Conservation (phyloP, 2,329 filamentous ascomycete genomes). For the Nigrospora oryzae region DNA sequence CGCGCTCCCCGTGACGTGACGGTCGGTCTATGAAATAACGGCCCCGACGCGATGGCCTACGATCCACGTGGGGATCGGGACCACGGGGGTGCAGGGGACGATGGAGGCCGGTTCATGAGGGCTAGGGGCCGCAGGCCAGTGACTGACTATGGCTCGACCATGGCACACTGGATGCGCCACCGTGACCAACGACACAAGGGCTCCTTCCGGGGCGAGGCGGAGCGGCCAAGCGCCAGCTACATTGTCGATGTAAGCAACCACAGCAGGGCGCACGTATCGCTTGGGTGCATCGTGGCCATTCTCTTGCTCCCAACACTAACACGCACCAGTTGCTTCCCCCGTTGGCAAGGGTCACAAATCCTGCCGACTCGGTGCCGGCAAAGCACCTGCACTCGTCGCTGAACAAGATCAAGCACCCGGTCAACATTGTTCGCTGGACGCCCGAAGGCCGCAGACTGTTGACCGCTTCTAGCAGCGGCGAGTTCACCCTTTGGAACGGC, state of each 20-base stretch:
- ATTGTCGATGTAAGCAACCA: slow-evolving; percentile 65
- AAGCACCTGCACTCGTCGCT: slow-evolving; percentile 96
- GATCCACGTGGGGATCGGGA: slow-evolving; percentile 44
- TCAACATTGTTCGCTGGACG: slow-evolving; percentile 96
- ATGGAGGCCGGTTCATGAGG: slow-evolving; percentile 35
- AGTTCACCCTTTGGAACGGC: slow-evolving; percentile 98
- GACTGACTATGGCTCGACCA: slow-evolving; percentile 85
- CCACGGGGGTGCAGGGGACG: slow-evolving; percentile 26
- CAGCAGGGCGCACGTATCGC: no score
- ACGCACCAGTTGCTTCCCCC: slow-evolving; percentile 72
- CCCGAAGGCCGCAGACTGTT: slow-evolving; percentile 86
- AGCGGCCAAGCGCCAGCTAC: slow-evolving; percentile 82
- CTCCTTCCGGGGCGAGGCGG: slow-evolving; percentile 62
- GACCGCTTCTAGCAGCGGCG: slow-evolving; percentile 90
- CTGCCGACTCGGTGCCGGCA: slow-evolving; percentile 84
- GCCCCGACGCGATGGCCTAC: slow-evolving; percentile 36
- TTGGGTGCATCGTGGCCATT: no score
- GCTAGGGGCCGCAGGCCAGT: slow-evolving; percentile 56
- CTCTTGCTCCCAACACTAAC: not conserved
- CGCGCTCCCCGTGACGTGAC: no score
- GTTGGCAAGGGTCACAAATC: slow-evolving; percentile 60
- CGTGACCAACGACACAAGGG: slow-evolving; percentile 70
- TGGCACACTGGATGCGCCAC: slow-evolving; percentile 86
- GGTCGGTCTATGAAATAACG: slow-evolving; percentile 2
- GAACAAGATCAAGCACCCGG: slow-evolving; percentile 95